These are phyloP conservation scores for Diplotaxis tenuifolia DNA, from an alignment of 345 rosid species.

Conservation along the genomic window DNA sequence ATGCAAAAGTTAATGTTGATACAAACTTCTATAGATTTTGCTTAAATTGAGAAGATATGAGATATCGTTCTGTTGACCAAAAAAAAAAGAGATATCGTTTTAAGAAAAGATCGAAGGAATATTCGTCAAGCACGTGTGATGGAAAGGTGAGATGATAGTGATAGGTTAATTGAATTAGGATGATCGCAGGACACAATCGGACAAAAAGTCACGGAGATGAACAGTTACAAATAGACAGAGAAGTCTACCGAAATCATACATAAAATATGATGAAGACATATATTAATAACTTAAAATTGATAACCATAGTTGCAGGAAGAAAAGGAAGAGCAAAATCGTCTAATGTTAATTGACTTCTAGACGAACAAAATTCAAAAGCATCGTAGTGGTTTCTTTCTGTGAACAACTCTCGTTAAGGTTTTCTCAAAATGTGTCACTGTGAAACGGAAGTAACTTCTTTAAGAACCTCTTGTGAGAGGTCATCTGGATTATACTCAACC, in stretches of 20 bases:
- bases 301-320: background rate
- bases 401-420: background rate
- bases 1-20: background rate
- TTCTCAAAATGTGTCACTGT: conserved; percentile 18
- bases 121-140: conserved; percentile 27
- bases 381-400: background rate
- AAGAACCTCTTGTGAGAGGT: conserved; percentile 54
- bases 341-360: background rate
- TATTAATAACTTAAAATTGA: background rate
- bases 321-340: conserved; percentile 9
- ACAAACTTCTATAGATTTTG: background rate
- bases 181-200: background rate
- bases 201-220: conserved; percentile 3
- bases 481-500: conserved; percentile 61
- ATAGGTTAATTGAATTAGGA: conserved; percentile 26
- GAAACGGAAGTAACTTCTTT: conserved; percentile 46
- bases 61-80: background rate
- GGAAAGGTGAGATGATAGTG: conserved; percentile 6
- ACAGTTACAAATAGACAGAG: background rate
- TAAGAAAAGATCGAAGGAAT: background rate
- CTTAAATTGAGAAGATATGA: background rate
- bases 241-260: background rate
- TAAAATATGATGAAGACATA: background rate
- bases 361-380: conserved; percentile 3
- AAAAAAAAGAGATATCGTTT: no score